phyloP scores from a whole-genome alignment of 2,329 filamentous ascomycete genomes.

The Pseudogymnoascus destructans region DNA sequence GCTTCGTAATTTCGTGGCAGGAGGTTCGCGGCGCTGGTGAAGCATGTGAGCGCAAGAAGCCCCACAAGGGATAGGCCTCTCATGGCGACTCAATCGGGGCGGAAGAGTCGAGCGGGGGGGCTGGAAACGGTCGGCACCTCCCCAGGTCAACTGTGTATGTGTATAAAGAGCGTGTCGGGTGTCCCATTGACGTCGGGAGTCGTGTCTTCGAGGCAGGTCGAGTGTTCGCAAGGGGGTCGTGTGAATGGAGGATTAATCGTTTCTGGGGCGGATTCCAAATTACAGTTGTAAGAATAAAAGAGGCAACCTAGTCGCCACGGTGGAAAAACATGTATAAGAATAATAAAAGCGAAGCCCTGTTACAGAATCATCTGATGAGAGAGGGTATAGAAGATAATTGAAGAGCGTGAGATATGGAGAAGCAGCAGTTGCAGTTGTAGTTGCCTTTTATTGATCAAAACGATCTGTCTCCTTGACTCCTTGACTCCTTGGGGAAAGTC shows the following conservation, averaged over 20 bases:
- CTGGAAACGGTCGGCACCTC: not conserved
- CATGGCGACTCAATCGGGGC: constrained; percentile 20
- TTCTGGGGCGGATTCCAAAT: not conserved
- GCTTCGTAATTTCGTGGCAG: constrained; percentile 58
- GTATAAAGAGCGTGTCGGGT: not conserved
- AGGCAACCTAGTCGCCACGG: not conserved
- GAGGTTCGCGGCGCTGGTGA: constrained; percentile 34
- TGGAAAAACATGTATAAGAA: constrained; percentile 2
- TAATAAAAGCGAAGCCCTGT: not conserved
- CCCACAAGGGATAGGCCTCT: constrained; percentile 36
- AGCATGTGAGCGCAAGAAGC: constrained; percentile 38
- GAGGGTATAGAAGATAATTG: not conserved
- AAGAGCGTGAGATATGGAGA: not conserved
- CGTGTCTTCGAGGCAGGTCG: not conserved
- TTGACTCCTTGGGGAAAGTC: not conserved
- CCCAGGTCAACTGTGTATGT: not conserved
- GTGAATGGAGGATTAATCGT: not conserved
- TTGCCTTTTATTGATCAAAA: not conserved
- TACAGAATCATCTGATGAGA: not conserved
- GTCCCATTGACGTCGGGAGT: not conserved
- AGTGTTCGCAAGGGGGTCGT: not conserved
- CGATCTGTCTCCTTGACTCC: not conserved
- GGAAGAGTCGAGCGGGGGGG: not conserved
- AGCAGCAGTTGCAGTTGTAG: not conserved
- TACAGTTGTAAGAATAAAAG: not conserved